A percentile compares a stretch with the other conserved stretches of the same genome.
Conservation (phyloP, 169 alveolate species). For the Plasmodium knowlesi region DNA sequence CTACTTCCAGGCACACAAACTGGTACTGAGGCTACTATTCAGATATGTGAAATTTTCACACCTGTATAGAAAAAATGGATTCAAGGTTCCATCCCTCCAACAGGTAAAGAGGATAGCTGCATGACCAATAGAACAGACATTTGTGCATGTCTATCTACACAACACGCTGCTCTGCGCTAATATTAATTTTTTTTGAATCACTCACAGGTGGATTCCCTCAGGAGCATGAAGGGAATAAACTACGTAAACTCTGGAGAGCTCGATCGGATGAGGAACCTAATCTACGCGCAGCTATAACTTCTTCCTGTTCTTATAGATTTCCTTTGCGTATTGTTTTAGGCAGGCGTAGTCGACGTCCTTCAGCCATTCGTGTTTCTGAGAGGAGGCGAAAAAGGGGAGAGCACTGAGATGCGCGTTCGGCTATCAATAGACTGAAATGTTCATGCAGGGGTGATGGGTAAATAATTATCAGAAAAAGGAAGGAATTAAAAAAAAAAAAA, state of each 20-base stretch:
- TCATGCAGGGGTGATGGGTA: background rate
- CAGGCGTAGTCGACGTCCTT: background rate
- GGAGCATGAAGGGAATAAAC: slow-evolving; percentile 19
- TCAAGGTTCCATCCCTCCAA: slow-evolving; percentile 9
- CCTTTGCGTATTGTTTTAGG: slow-evolving; percentile 19
- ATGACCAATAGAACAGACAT: background rate
- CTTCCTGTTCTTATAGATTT: slow-evolving; percentile 15
- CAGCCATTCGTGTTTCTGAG: slow-evolving; percentile 46
- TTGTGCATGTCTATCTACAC: background rate
- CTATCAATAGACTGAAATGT: background rate
- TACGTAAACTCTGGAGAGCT: slow-evolving; percentile 22
- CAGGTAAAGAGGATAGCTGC: slow-evolving; percentile 6
- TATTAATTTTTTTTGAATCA: background rate
- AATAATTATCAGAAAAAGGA: background rate
- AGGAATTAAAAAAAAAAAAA: too few relatives aligned
- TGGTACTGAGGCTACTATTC: slow-evolving; percentile 24
- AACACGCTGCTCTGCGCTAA: background rate
- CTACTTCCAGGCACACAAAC: slow-evolving; percentile 36
- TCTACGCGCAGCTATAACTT: slow-evolving; percentile 36
- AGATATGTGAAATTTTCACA: slow-evolving; percentile 37
- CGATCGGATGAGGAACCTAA: background rate
- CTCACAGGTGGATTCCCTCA: slow-evolving; percentile 19
- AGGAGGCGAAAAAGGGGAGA: background rate
- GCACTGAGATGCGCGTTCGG: background rate
- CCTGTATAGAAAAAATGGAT: slow-evolving; percentile 2